These are phyloP conservation scores for Serendipita sp. DNA, from an alignment of 768 basidiomycete species.

Conservation along the genomic window DNA sequence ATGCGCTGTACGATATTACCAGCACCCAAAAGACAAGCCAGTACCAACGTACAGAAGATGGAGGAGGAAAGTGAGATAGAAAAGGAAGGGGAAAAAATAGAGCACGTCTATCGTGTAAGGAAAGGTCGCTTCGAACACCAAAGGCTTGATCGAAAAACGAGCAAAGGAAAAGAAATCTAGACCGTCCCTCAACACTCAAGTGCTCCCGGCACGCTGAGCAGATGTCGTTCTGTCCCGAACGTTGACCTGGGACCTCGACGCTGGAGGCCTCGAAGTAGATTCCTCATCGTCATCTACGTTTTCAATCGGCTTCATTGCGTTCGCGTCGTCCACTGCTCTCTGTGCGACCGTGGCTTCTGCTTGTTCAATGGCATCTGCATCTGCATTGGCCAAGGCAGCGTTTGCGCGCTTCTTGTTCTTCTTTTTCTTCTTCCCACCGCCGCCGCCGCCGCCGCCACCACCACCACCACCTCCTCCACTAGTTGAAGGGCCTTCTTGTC, in stretches of 20 bases:
- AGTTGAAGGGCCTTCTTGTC: background rate
- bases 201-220: background rate
- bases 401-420: constrained; percentile 6
- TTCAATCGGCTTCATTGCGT: constrained; percentile 68
- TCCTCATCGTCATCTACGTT: constrained; percentile 22
- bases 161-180: background rate
- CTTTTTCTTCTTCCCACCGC: background rate
- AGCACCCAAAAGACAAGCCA: too few species aligned
- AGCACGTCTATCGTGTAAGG: constrained; percentile 1
- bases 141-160: background rate
- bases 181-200: too few species aligned
- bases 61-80: background rate
- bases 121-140: too few species aligned
- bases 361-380: constrained; percentile 2
- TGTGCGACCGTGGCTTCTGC: background rate
- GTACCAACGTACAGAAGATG: background rate
- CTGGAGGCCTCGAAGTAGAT: constrained; percentile 11
- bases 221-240: background rate
- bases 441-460: constrained; percentile 16
- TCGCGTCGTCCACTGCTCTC: constrained; percentile 21
- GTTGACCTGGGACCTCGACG: background rate
- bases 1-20: too few species aligned
- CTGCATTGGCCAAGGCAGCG: constrained; percentile 10
- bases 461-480: background rate
- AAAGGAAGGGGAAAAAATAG: background rate